These are phyloP conservation scores for Xylariaceae sp. DNA, from an alignment of 2,329 filamentous ascomycete species.

Conservation along the genomic window DNA sequence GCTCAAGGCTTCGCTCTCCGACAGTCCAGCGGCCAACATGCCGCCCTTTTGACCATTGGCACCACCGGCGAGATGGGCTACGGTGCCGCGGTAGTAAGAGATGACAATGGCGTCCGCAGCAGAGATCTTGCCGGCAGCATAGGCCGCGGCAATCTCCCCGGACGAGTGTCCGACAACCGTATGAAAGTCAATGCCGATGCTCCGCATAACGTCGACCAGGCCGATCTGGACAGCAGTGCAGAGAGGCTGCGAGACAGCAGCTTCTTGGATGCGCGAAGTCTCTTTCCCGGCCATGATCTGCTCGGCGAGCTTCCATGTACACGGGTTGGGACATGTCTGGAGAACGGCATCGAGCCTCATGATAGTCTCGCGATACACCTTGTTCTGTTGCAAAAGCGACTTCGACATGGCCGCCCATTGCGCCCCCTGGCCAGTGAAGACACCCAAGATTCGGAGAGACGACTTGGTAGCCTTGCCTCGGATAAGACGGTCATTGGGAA, in stretches of 20 bases:
- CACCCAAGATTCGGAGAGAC: slow-evolving; percentile 27
- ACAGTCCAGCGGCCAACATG: slow-evolving; percentile 28
- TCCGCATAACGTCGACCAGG: slow-evolving; percentile 33
- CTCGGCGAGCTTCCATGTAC: slow-evolving; percentile 32
- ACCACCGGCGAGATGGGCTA: slow-evolving; percentile 23
- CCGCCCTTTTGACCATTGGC: slow-evolving; percentile 24
- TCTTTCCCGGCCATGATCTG: slow-evolving; percentile 30
- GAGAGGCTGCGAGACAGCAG: slow-evolving; percentile 44
- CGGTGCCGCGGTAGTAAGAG: slow-evolving; percentile 29
- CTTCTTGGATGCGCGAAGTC: slow-evolving; percentile 31
- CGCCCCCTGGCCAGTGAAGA: slow-evolving; percentile 36
- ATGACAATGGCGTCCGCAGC: slow-evolving; percentile 29
- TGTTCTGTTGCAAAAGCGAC: slow-evolving; percentile 27
- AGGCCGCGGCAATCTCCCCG: slow-evolving; percentile 32
- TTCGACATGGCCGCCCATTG: slow-evolving; percentile 34
- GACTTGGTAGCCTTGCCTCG: slow-evolving; percentile 21
- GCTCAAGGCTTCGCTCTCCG: slow-evolving; percentile 24
- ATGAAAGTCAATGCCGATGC: slow-evolving; percentile 26
- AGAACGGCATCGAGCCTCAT: slow-evolving; percentile 30
- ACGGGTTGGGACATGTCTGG: slow-evolving; percentile 20
- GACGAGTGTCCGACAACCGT: slow-evolving; percentile 31
- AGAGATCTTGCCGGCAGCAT: slow-evolving; percentile 28
- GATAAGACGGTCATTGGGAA: slow-evolving; percentile 10
- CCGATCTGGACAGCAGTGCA: slow-evolving; percentile 51
- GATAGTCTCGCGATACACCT: slow-evolving; percentile 33